phyloP scores from a whole-genome alignment of 2,329 filamentous ascomycete species.

The Coniella lustricola region DNA sequence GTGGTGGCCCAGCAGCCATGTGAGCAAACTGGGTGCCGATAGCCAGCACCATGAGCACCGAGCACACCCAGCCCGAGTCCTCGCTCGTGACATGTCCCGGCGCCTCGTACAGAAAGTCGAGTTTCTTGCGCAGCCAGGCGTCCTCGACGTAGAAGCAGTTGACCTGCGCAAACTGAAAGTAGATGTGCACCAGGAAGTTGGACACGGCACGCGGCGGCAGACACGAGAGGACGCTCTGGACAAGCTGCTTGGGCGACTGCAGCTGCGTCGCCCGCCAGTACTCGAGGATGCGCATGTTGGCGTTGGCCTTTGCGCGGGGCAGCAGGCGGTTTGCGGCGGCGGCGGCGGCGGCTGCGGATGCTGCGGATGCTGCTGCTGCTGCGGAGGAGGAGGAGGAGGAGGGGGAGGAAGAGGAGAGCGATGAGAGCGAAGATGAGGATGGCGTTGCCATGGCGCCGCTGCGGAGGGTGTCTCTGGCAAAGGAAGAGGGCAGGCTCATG shows the following conservation, averaged over 20 bases:
- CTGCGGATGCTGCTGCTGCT: no score
- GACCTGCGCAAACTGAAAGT: constrained; percentile 41
- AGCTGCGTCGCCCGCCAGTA: constrained; percentile 41
- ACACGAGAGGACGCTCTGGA: constrained; percentile 31
- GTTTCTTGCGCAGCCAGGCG: constrained; percentile 33
- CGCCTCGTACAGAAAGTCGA: constrained; percentile 35
- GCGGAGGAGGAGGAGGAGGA: no score
- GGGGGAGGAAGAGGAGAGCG: no score
- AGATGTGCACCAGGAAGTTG: constrained; percentile 38
- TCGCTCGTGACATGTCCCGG: constrained; percentile 30
- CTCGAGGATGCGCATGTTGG: constrained; percentile 22
- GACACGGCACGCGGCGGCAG: constrained; percentile 41
- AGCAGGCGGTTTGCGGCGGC: constrained; percentile 19
- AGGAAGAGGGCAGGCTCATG: not conserved
- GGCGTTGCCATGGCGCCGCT: constrained; percentile 19
- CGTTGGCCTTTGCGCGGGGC: constrained; percentile 7
- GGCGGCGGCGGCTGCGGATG: no score
- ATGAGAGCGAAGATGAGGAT: no score
- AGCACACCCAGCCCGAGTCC: constrained; percentile 36
- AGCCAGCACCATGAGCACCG: constrained; percentile 40
- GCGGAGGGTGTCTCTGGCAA: constrained; percentile 14
- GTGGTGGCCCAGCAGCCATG: constrained; percentile 27
- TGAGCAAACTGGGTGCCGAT: constrained; percentile 46
- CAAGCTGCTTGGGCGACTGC: constrained; percentile 31
- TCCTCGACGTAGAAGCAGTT: constrained; percentile 43